These are phyloP conservation scores for Fennellomyces sp. DNA, from an alignment of 371 early-diverging fungal species.

Conservation along the genomic window DNA sequence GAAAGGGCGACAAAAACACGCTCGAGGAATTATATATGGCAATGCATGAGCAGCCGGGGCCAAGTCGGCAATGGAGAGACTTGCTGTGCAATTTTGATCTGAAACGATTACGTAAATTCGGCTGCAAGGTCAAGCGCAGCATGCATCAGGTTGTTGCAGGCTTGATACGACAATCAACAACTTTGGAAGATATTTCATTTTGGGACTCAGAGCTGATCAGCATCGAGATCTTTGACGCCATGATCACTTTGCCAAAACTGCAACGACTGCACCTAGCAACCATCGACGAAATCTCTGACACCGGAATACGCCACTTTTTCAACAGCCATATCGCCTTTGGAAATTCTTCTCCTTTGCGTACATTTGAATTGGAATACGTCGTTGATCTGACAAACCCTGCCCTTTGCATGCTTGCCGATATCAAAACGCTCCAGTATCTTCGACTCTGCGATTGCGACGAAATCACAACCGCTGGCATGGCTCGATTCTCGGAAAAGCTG, in stretches of 20 bases:
- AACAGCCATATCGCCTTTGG: conserved; percentile 4
- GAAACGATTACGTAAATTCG: background rate
- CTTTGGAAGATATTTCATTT: background rate
- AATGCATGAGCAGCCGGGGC: background rate
- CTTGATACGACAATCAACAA: background rate
- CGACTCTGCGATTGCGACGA: background rate
- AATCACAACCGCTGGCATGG: background rate
- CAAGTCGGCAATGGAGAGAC: background rate
- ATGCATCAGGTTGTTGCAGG: background rate
- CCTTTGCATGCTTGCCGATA: background rate
- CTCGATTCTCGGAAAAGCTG: background rate
- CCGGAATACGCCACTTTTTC: conserved; percentile 3
- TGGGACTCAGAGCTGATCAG: conserved; percentile 2
- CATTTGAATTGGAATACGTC: conserved; percentile 5
- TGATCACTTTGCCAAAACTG: background rate
- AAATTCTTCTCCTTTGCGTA: background rate
- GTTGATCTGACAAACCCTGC: background rate
- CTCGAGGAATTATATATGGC: background rate
- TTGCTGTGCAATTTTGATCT: background rate
- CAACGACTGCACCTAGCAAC: background rate
- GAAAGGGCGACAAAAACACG: background rate
- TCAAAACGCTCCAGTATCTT: background rate
- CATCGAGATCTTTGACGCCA: conserved; percentile 1
- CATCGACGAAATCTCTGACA: background rate
- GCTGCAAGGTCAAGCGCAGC: background rate